A percentile compares a stretch with the other conserved stretches of the same genome.
Conservation (phyloP, 169 alveolate genomes). For the Besnoitia besnoiti region DNA sequence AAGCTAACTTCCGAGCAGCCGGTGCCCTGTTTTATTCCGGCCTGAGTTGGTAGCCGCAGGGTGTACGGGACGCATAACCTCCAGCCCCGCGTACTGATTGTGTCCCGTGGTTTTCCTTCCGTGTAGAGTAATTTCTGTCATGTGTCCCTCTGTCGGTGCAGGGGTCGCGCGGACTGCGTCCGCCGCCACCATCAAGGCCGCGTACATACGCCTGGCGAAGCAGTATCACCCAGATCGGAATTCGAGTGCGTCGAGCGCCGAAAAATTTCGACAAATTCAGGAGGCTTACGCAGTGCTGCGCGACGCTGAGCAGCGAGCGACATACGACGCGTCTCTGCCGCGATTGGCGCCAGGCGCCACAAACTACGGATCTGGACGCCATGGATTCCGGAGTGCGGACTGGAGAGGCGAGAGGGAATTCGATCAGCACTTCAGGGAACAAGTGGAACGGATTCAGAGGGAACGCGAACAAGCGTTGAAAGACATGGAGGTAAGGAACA, state of each 20-base stretch:
- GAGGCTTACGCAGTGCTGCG: slow-evolving; percentile 56
- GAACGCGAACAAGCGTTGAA: slow-evolving; percentile 48
- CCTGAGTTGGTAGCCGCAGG: too few relatives aligned
- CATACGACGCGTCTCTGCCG: slow-evolving; percentile 41
- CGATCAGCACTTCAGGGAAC: slow-evolving; percentile 39
- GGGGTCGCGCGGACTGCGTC: slow-evolving; percentile 31
- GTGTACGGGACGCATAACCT: too few relatives aligned
- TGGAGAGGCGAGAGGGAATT: slow-evolving; percentile 48
- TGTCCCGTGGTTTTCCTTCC: too few relatives aligned
- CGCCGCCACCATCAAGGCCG: slow-evolving; percentile 39
- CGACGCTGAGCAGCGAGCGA: slow-evolving; percentile 19
- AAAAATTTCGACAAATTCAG: background rate
- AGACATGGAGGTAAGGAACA: slow-evolving; percentile 33
- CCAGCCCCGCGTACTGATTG: too few relatives aligned
- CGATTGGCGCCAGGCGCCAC: background rate
- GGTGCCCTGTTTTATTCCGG: too few relatives aligned
- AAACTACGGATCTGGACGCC: background rate
- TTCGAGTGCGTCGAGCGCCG: background rate
- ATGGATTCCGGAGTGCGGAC: background rate
- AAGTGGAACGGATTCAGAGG: slow-evolving; percentile 32
- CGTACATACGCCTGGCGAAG: slow-evolving; percentile 54
- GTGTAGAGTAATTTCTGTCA: background rate
- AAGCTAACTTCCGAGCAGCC: too few relatives aligned
- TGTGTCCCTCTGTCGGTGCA: background rate
- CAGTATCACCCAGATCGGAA: slow-evolving; percentile 50